Base-by-base conservation (phyloP, 1,284 basidiomycete species). In the Macrocybe sp. region DNA sequence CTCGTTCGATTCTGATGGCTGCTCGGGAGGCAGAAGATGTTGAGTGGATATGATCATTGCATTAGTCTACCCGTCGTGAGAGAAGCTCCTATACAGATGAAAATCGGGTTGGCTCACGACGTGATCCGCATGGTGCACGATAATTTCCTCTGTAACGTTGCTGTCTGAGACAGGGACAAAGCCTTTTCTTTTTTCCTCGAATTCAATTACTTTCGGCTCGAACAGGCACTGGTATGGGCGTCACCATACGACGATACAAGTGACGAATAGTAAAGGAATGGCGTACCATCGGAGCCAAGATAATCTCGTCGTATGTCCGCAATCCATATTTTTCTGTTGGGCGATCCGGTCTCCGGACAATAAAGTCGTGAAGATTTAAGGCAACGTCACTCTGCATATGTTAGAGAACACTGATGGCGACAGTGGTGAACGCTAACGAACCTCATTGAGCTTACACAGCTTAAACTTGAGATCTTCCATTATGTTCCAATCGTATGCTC, bases 231-330 rank as follows among this genome's bases (percentile, higher is more conserved):
- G 61, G 11, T 35, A 42, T 12, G 37, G 45, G 22, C 38, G 44
- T 30, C 14, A 46, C 1, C 37, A 41, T 43, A 34, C 44, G 16
- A 40, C 41, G 16, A 35, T 22, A 6, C 11, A 11, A 7, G 38
- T 14, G 41, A 31, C 22, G 22, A 22, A 22, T 22, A 44, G 37
- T 33, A 41, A 3, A 47, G 40, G 44, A 46, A 1, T 42, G 44
- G 45, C 74, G 52, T 60, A 92, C 92, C 83, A 97, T 92, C 1
- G 96, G 92, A 0, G 94, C 93, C 34, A 99, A 73, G 49, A 98
- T 95, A 48, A 92, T 86, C 70, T 99, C 97, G 63, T 99, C 97
- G 62, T 98, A 99, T 4, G 90, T 87, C 30, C 93, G 82, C 47
- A 98, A 72, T 22, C 84, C 84, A 64, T 95, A 99, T 66, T 97